Conservation (phyloP, 106 monocot genomes). For the Dendrobium chrysotoxum region DNA sequence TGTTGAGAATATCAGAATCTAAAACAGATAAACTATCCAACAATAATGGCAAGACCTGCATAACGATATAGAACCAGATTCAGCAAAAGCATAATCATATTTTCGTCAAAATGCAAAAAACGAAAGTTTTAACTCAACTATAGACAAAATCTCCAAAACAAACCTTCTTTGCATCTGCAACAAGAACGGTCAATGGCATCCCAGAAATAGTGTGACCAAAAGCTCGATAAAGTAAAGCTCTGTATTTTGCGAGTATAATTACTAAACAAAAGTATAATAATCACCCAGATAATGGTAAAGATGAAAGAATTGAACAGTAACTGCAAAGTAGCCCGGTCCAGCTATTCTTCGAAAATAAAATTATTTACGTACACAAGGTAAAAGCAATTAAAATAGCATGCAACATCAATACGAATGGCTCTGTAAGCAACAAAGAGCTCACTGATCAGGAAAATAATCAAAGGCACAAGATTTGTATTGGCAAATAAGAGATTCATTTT, state of each 20-base stretch:
- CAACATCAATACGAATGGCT: too few species aligned
- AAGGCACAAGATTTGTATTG: too few species aligned
- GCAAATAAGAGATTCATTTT: not conserved
- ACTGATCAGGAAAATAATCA: too few species aligned
- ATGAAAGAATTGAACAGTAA: not conserved
- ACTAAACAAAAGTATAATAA: not conserved
- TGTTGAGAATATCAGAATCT: slow-evolving; percentile 39
- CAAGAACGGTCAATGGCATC: slow-evolving; percentile 63
- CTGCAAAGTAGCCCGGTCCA: not conserved
- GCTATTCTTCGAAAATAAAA: not conserved
- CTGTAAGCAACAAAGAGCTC: too few species aligned
- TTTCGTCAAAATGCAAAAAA: slow-evolving; percentile 6
- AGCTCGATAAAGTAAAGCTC: slow-evolving; percentile 61
- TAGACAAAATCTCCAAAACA: slow-evolving; percentile 1
- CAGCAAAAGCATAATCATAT: not conserved
- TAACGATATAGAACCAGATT: slow-evolving; percentile 9
- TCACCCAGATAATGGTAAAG: not conserved
- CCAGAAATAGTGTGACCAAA: slow-evolving; percentile 72
- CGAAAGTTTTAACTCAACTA: not conserved
- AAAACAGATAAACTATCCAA: slow-evolving; percentile 52
- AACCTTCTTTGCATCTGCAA: slow-evolving; percentile 75
- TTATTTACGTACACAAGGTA: not conserved
- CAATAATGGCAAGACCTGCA: slow-evolving; percentile 68
- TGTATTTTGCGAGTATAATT: slow-evolving; percentile 17
- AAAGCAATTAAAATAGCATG: not conserved